Percentiles rank a stretch among this genome's conserved stretches.
Evolutionary conservation across 345 rosid species (phyloP).

Genomic region (Nephelium lappaceum): DNA sequence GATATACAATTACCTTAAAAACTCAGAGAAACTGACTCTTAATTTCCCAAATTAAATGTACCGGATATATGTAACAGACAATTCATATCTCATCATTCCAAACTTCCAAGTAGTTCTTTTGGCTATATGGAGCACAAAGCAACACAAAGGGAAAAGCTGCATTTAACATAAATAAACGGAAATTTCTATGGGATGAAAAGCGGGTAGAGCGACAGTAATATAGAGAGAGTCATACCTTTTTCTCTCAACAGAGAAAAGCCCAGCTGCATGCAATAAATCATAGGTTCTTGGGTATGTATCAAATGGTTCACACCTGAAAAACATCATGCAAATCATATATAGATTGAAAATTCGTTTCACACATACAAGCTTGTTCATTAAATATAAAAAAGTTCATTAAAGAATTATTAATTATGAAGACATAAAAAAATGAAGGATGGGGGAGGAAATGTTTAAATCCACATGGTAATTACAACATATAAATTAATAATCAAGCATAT

Average conservation of each 20-base stretch:
- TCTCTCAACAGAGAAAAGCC: slow-evolving; percentile 84
- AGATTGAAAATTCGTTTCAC: background rate
- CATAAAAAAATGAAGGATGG: background rate
- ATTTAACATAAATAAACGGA: background rate
- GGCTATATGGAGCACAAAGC: background rate
- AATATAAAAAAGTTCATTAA: slow-evolving; percentile 5
- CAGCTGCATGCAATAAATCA: slow-evolving; percentile 84
- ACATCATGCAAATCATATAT: background rate
- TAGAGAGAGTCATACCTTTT: slow-evolving; percentile 58
- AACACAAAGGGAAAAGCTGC: background rate
- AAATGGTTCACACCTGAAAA: slow-evolving; percentile 90
- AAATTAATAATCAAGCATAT: slow-evolving; percentile 18
- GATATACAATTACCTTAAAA: background rate
- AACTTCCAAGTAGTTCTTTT: background rate
- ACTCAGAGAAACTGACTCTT: background rate
- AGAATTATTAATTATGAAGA: slow-evolving; percentile 10
- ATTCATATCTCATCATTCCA: background rate
- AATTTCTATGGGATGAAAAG: no score
- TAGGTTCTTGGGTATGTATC: slow-evolving; percentile 98
- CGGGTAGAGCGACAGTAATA: no score
- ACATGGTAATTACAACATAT: background rate
- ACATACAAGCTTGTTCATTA: background rate
- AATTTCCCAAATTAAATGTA: background rate
- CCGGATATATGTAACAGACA: background rate
- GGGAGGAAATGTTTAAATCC: background rate